A percentile compares a stretch with the other conserved stretches of the same genome.
phyloP scores from a whole-genome alignment of 208 protist species.

The Leishmania lainsoni region DNA sequence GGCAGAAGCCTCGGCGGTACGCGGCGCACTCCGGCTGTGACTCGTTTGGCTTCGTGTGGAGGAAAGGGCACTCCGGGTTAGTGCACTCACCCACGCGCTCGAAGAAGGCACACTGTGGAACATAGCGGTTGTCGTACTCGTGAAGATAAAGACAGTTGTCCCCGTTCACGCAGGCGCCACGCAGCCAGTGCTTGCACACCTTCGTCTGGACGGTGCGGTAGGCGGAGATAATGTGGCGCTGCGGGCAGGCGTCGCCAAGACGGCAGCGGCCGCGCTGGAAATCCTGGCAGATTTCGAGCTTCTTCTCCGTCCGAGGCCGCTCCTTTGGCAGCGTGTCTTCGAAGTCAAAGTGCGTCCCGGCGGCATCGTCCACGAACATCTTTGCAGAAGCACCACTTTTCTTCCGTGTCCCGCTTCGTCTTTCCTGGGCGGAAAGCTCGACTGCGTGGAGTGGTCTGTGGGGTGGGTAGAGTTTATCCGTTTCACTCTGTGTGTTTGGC shows the following conservation, averaged over 20 bases:
- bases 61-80: constrained; percentile 97
- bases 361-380: constrained; percentile 78
- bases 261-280: constrained; percentile 95
- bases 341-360: constrained; percentile 68
- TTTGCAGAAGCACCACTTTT: not conserved
- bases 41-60: constrained; percentile 89
- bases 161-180: constrained; percentile 96
- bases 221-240: constrained; percentile 90
- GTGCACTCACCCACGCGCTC: constrained; percentile 94
- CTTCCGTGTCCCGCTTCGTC: not conserved
- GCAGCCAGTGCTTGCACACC: constrained; percentile 98
- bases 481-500: not conserved
- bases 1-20: constrained; percentile 92
- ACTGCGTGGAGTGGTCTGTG: not conserved
- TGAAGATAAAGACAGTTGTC: constrained; percentile 97
- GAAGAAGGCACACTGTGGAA: constrained; percentile 97
- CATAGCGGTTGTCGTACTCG: constrained; percentile 94
- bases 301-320: constrained; percentile 77
- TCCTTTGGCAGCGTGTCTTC: constrained; percentile 75
- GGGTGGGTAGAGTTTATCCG: not conserved
- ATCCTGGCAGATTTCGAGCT: constrained; percentile 90
- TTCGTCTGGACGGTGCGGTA: constrained; percentile 69
- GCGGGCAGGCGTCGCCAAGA: constrained; percentile 92
- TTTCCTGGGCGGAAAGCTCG: not conserved
- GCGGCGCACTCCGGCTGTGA: constrained; percentile 84